Percentiles rank a stretch among this genome's conserved stretches.
Evolutionary conservation across 1,284 basidiomycete species (phyloP).

Genomic region (Pyrrhoderma lamaoense): DNA sequence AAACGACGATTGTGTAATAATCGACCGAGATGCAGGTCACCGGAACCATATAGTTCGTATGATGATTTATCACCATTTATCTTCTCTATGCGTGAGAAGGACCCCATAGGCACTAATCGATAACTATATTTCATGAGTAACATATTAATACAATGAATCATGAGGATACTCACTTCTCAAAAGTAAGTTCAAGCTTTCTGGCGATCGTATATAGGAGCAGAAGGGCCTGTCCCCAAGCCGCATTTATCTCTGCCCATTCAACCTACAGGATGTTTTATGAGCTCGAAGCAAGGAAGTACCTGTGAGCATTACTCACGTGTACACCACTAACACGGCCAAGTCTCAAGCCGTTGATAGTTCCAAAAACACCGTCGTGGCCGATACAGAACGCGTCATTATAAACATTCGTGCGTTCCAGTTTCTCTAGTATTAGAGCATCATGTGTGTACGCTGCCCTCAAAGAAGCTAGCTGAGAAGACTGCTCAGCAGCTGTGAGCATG

Average conservation of each 20-base stretch:
- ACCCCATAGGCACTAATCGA: slow-evolving; percentile 85
- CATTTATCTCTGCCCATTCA: slow-evolving; percentile 98
- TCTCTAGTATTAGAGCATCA: slow-evolving; percentile 70
- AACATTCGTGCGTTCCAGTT: slow-evolving; percentile 91
- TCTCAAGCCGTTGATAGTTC: slow-evolving; percentile 94
- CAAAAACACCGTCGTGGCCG: slow-evolving; percentile 88
- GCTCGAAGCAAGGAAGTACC: slow-evolving; percentile 1
- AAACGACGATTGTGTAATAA: slow-evolving; percentile 92
- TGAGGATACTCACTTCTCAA: slow-evolving; percentile 58
- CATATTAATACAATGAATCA: slow-evolving; percentile 9
- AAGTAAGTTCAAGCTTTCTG: slow-evolving; percentile 80
- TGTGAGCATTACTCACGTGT: slow-evolving; percentile 39
- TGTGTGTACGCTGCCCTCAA: slow-evolving; percentile 70
- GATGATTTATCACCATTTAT: slow-evolving; percentile 74
- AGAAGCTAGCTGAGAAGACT: slow-evolving; percentile 62
- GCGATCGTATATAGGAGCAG: slow-evolving; percentile 87
- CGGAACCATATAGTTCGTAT: slow-evolving; percentile 88
- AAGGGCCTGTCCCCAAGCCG: slow-evolving; percentile 96
- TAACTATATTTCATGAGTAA: slow-evolving; percentile 46
- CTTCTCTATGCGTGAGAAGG: slow-evolving; percentile 86
- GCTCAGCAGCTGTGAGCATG: slow-evolving; percentile 54
- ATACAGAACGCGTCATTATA: slow-evolving; percentile 99
- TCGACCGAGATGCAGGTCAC: slow-evolving; percentile 82
- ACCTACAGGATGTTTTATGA: slow-evolving; percentile 42
- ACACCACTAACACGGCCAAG: slow-evolving; percentile 80